Conservation (phyloP, 148 eudicot genomes). For the Vaccinium myrtillus region DNA sequence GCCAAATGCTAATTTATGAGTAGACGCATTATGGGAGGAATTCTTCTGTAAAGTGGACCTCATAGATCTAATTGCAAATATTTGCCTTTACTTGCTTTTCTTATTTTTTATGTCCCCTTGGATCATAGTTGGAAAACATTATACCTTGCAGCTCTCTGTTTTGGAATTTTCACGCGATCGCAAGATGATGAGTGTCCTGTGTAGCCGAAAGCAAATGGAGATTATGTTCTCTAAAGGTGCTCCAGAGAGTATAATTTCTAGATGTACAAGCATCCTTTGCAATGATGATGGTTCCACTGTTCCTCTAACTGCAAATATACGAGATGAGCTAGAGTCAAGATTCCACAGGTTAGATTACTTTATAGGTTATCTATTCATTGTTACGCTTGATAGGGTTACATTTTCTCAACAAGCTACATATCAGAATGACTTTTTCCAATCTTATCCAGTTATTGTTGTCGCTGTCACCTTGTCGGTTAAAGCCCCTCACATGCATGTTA, state of each 20-base stretch:
- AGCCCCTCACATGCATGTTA: background rate
- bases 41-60: background rate
- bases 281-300: conserved; percentile 83
- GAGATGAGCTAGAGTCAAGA: conserved; percentile 75
- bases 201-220: conserved; percentile 85
- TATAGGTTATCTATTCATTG: background rate
- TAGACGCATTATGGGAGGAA: background rate
- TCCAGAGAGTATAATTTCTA: conserved; percentile 89
- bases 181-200: conserved; percentile 99
- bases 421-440: background rate
- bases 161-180: conserved; percentile 99
- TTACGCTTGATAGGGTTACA: background rate
- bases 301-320: conserved; percentile 67
- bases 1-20: background rate
- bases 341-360: conserved; percentile 60
- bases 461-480: background rate
- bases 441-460: background rate
- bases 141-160: conserved; percentile 61
- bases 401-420: background rate
- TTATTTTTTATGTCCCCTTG: background rate
- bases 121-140: conserved; percentile 17
- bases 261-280: conserved; percentile 83
- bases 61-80: background rate
- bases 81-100: background rate
- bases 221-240: conserved; percentile 97